Evolutionary conservation across 2,329 filamentous ascomycete species (phyloP).

Genomic region (Acarospora socialis): DNA sequence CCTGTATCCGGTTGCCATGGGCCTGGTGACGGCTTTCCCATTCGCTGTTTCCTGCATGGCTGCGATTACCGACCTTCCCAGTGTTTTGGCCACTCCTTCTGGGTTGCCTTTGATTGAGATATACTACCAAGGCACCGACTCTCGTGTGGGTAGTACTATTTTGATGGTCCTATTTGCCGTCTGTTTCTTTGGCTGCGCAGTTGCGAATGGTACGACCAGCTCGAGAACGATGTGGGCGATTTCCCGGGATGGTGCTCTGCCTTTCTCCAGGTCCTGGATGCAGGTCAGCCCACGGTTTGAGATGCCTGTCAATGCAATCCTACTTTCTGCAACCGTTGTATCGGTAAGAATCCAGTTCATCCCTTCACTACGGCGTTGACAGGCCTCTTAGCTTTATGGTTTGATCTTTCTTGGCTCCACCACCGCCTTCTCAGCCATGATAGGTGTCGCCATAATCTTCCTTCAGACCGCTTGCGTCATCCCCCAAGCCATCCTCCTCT

Average conservation of each 20-base stretch:
- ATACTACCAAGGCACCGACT: slow-evolving; percentile 28
- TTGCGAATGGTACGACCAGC: neutral
- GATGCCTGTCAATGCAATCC: slow-evolving; percentile 18
- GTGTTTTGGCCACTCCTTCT: neutral
- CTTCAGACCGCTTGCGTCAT: slow-evolving; percentile 15
- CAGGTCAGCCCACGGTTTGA: slow-evolving; percentile 13
- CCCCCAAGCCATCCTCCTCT: slow-evolving; percentile 18
- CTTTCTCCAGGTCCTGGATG: slow-evolving; percentile 17
- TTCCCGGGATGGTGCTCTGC: slow-evolving; percentile 17
- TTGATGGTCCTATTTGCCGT: neutral
- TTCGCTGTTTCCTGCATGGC: slow-evolving; percentile 1
- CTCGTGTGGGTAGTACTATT: slow-evolving; percentile 21
- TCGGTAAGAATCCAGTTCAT: neutral
- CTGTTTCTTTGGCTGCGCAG: neutral
- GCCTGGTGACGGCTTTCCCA: slow-evolving; percentile 2
- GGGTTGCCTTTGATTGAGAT: slow-evolving; percentile 6
- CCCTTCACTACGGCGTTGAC: too few species aligned
- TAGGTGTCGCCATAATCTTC: slow-evolving; percentile 15
- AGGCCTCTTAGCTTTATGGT: slow-evolving; percentile 18
- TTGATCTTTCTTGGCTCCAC: slow-evolving; percentile 20
- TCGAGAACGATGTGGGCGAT: slow-evolving; percentile 2
- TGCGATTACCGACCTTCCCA: neutral
- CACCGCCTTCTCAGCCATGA: slow-evolving; percentile 17
- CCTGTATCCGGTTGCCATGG: slow-evolving; percentile 1
- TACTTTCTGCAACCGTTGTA: neutral